Conservation (phyloP, 2,329 filamentous ascomycete genomes). For the Phyllosticta paracitricarpa region DNA sequence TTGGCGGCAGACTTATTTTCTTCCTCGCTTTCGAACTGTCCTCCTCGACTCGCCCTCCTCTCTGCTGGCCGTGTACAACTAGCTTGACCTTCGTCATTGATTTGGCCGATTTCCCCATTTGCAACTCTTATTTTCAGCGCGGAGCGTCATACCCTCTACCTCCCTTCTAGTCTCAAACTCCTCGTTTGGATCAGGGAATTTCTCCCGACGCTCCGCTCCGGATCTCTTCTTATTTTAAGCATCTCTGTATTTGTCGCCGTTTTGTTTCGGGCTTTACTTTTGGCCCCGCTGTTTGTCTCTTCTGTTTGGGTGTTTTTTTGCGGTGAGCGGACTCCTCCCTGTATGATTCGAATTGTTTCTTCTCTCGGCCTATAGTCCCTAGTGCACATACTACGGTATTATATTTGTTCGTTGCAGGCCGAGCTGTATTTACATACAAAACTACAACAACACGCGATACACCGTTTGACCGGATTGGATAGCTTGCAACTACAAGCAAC, state of each 20-base stretch:
- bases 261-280: background rate
- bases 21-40: background rate
- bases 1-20: background rate
- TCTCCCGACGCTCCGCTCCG: background rate
- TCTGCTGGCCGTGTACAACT: background rate
- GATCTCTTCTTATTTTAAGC: background rate
- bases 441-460: background rate
- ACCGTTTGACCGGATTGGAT: background rate
- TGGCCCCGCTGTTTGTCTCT: background rate
- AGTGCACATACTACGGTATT: background rate
- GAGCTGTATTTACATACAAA: background rate
- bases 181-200: background rate
- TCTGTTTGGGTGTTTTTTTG: background rate
- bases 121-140: background rate
- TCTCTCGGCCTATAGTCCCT: background rate
- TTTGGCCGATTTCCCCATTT: background rate
- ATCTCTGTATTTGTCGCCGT: background rate
- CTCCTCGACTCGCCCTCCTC: background rate
- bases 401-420: background rate
- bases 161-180: background rate
- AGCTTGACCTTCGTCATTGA: background rate
- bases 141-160: background rate
- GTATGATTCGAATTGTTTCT: background rate
- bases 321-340: background rate
- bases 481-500: background rate